Conservation (phyloP, 2,329 filamentous ascomycete species). For the Calonectria fujianensis region DNA sequence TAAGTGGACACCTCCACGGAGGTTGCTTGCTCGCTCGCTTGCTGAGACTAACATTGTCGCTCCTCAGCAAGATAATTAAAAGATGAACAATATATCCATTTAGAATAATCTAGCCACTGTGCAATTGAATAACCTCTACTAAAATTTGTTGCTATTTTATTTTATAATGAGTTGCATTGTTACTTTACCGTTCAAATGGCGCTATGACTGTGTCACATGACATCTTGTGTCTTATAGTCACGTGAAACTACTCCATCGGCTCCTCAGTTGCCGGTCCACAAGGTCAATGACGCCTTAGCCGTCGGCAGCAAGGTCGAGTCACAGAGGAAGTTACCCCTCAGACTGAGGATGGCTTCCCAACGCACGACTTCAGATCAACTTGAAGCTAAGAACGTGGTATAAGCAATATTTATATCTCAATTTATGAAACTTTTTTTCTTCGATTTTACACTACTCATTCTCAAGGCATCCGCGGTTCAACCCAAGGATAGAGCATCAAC, state of each 20-base stretch:
- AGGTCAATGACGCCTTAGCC: not conserved
- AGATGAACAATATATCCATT: not conserved
- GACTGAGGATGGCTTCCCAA: not conserved
- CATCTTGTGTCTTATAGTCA: not conserved
- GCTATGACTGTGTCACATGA: not conserved
- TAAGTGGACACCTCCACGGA: not conserved
- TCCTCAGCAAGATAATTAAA: not conserved
- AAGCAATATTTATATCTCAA: not conserved
- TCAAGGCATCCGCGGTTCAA: not conserved
- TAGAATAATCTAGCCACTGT: not conserved
- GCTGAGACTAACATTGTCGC: not conserved
- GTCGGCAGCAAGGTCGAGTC: too few species aligned
- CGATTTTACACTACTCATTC: not conserved
- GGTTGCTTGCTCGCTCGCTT: not conserved
- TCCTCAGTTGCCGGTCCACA: not conserved
- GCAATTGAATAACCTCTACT: not conserved
- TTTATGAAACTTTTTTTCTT: not conserved
- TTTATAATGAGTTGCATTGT: too few species aligned
- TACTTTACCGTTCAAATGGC: too few species aligned
- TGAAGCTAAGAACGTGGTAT: not conserved
- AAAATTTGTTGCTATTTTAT: too few species aligned
- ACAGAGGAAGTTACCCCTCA: not conserved
- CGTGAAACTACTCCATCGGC: not conserved
- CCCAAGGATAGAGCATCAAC: not conserved
- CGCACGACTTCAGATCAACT: not conserved